Evolutionary conservation across 306 rosid species (phyloP).

Genomic region (Herpetospermum pedunculosum): DNA sequence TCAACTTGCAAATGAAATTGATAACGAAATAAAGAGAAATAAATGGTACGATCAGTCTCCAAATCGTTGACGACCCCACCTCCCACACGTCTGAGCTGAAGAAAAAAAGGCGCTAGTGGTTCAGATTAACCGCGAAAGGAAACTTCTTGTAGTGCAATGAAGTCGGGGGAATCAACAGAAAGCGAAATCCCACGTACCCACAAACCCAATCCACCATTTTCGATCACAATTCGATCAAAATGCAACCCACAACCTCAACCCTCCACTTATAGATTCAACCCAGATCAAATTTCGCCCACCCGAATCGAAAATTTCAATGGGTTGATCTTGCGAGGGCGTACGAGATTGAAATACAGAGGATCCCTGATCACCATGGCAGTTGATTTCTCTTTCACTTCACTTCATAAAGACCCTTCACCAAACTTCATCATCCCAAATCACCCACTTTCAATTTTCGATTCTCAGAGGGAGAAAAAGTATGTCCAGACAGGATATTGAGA

Average conservation of each 20-base stretch:
- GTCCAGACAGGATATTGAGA: conserved; percentile 54
- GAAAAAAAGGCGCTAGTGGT: background rate
- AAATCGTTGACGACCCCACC: background rate
- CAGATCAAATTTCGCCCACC: background rate
- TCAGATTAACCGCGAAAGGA: conserved; percentile 5
- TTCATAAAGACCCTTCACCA: conserved; percentile 22
- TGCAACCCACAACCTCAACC: background rate
- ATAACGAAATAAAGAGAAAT: no score
- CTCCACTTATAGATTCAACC: background rate
- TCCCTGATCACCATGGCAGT: conserved; percentile 5
- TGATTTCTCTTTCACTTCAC: background rate
- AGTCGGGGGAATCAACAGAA: background rate
- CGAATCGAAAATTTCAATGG: background rate
- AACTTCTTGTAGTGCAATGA: background rate
- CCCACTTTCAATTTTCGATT: background rate
- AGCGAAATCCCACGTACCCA: background rate
- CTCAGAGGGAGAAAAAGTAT: conserved; percentile 17
- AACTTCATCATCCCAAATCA: background rate
- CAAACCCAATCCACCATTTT: background rate
- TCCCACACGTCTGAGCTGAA: background rate
- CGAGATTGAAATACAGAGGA: background rate
- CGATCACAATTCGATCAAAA: background rate
- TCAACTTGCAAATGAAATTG: no score
- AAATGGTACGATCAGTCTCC: background rate
- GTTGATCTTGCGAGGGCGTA: background rate